Conservation (phyloP, 2,329 filamentous ascomycete genomes). For the Aspergillus pseudoglaucus region DNA sequence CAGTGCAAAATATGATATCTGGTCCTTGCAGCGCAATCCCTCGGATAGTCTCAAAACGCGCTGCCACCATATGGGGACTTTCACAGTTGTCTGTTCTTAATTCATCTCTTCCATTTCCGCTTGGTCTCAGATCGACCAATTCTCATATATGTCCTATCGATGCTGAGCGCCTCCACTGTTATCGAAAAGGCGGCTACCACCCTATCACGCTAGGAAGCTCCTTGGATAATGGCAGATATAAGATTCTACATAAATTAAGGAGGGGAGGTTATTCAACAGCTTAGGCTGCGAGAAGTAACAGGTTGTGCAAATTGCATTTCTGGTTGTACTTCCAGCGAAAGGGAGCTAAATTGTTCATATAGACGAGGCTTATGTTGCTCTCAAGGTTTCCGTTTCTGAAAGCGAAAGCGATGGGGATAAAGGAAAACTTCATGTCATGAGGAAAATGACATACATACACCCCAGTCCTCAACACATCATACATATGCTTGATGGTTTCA, state of each 20-base stretch:
- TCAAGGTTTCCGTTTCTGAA: constrained; percentile 18
- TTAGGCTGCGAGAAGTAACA: constrained; percentile 29
- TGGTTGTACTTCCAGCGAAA: constrained; percentile 7
- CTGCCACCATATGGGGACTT: no score
- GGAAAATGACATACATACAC: constrained; percentile 8
- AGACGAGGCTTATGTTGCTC: constrained; percentile 16
- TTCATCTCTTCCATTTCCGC: background rate
- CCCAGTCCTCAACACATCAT: constrained; percentile 24
- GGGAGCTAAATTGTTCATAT: constrained; percentile 5
- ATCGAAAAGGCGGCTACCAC: constrained; percentile 27
- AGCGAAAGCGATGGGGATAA: background rate
- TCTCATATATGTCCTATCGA: constrained; percentile 8
- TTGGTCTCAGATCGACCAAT: constrained; percentile 1
- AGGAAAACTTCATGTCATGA: constrained; percentile 10
- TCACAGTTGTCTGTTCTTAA: no score
- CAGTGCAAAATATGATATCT: no score
- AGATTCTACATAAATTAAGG: constrained; percentile 33
- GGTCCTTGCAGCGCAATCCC: no score
- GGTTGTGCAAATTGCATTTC: constrained; percentile 5
- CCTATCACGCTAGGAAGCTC: constrained; percentile 26
- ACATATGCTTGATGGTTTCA: constrained; percentile 32
- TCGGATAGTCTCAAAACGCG: no score
- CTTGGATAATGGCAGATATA: constrained; percentile 26
- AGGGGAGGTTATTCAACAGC: constrained; percentile 31
- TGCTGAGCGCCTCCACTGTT: constrained; percentile 17